A percentile compares a stretch with the other conserved stretches of the same genome.
Evolutionary conservation across 1,139 yeast genomes (phyloP).

Genomic region (Diutina siamensis): DNA sequence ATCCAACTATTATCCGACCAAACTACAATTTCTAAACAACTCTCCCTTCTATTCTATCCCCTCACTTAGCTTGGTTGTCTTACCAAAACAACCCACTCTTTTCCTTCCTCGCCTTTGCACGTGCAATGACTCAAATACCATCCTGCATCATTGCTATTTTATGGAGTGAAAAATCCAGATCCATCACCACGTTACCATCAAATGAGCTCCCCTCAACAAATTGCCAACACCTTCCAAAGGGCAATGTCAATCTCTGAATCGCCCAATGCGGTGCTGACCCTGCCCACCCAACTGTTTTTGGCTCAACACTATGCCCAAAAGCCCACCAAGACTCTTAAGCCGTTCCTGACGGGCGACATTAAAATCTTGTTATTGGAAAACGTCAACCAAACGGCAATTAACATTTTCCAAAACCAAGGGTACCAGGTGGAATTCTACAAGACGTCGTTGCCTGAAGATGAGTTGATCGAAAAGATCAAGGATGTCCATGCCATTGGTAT

Average conservation of each 20-base stretch:
- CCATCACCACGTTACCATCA: not conserved
- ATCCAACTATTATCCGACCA: no score
- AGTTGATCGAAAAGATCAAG: conserved; percentile 84
- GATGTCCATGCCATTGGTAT: conserved; percentile 96
- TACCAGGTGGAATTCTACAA: conserved; percentile 94
- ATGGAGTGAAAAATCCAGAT: not conserved
- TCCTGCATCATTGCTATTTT: not conserved
- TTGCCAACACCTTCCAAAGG: conserved; percentile 4
- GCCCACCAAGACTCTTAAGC: conserved; percentile 63
- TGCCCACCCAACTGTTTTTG: conserved; percentile 48
- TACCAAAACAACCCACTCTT: no score
- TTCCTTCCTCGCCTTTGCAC: not conserved
- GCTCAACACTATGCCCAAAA: conserved; percentile 30
- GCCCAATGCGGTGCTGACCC: conserved; percentile 61
- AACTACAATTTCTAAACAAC: no score
- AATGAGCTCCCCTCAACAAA: conserved; percentile 6
- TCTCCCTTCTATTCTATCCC: no score
- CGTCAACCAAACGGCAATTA: conserved; percentile 84
- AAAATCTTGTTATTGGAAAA: conserved; percentile 85
- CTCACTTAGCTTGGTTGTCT: no score
- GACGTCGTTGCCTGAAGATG: conserved; percentile 83
- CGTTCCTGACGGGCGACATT: conserved; percentile 85
- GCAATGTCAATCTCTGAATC: conserved; percentile 3
- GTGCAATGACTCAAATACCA: conserved; percentile 3
- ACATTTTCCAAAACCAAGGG: conserved; percentile 78